Conservation (phyloP, 495 filamentous ascomycete species). For the Aspergillus wentii region DNA sequence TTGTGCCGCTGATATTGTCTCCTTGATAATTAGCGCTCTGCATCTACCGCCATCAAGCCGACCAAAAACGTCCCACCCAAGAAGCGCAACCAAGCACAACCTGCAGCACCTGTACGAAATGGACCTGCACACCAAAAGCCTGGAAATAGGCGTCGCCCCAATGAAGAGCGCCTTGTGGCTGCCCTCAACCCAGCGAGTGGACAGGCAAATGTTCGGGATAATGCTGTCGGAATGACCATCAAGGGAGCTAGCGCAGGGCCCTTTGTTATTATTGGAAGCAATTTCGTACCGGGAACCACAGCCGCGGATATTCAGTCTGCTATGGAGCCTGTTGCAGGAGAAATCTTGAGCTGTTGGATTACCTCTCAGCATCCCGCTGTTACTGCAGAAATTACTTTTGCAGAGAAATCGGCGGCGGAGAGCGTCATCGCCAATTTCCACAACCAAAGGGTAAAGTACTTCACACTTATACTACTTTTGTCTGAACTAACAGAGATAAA, state of each 20-base stretch:
- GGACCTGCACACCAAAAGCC: constrained; percentile 21
- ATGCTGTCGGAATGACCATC: constrained; percentile 61
- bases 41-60: constrained; percentile 33
- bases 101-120: constrained; percentile 14
- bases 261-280: constrained; percentile 77
- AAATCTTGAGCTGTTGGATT: constrained; percentile 67
- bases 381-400: constrained; percentile 80
- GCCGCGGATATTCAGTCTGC: constrained; percentile 91
- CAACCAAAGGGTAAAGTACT: constrained; percentile 63
- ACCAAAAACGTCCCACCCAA: constrained; percentile 27
- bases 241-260: constrained; percentile 69
- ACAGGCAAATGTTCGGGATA: constrained; percentile 22
- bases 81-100: constrained; percentile 17
- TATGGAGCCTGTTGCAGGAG: constrained; percentile 65
- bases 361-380: constrained; percentile 68
- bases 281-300: constrained; percentile 90
- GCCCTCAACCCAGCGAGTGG: constrained; percentile 24
- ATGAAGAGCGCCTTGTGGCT: constrained; percentile 32
- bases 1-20: not conserved
- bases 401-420: constrained; percentile 71
- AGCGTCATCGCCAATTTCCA: constrained; percentile 79
- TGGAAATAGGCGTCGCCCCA: constrained; percentile 29
- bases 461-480: not conserved
- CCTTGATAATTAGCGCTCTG: constrained; percentile 31
- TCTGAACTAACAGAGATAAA: constrained; percentile 16